Evolutionary conservation across 2,329 filamentous ascomycete genomes (phyloP).

Genomic region (Hymenoscyphus infarciens): DNA sequence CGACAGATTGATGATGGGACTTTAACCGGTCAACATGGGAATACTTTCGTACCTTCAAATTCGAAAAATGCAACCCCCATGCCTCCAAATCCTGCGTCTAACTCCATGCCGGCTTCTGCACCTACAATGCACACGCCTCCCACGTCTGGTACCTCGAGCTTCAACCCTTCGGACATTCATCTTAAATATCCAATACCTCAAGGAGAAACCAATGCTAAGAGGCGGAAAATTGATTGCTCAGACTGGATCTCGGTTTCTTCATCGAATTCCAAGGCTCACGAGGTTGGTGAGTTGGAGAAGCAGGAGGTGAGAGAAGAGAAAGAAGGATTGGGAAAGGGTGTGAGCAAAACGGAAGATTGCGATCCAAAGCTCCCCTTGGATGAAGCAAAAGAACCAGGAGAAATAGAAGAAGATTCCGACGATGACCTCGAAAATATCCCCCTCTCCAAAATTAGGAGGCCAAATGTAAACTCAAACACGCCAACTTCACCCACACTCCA

Average conservation of each 20-base stretch:
- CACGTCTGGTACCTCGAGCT: neutral
- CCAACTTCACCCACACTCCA: neutral
- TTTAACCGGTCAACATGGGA: constrained; percentile 27
- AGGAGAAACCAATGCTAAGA: neutral
- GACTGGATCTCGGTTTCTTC: neutral
- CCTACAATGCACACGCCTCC: neutral
- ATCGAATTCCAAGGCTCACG: neutral
- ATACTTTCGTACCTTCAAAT: neutral
- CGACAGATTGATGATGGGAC: constrained; percentile 34
- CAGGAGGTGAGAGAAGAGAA: neutral
- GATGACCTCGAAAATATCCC: constrained; percentile 2
- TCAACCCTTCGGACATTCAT: neutral
- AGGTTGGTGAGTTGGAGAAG: too few species aligned
- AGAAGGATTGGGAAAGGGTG: neutral
- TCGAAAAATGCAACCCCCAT: neutral
- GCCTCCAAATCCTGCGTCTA: neutral
- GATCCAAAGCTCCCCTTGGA: neutral
- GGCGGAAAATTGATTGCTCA: neutral
- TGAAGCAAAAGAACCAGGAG: neutral
- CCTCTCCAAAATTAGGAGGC: neutral
- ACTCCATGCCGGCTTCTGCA: neutral
- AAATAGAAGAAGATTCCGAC: neutral
- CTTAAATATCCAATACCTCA: neutral
- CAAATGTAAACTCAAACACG: neutral
- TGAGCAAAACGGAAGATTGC: neutral